Evolutionary conservation across 768 basidiomycete species (phyloP), one percentile per base, ranked within the genome.

Genomic region (Tephrocybe sp.): DNA sequence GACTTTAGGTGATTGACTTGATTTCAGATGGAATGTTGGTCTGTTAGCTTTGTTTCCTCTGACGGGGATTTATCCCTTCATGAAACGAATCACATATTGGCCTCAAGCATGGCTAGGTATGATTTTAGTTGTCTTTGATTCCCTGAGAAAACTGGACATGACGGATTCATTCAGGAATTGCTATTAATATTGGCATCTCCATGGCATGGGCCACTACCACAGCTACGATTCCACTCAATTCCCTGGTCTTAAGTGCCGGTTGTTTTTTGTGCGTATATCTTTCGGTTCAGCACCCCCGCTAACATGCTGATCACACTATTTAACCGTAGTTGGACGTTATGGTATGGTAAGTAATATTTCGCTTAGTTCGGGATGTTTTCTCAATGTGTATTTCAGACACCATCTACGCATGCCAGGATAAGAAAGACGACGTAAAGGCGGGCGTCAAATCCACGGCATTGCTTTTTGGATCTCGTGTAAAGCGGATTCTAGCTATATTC

Each of bases 381-480:
- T 22, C 21, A 6, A 2, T n/a, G 16, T 23, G 37, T 12, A 19
- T 9, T 18, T 13, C 16, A 56, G 67, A 85, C 60, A 80, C 81
- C 1, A 80, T 83, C 52, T 85, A 85, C 57, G 83, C 80, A 4
- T 80, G 80, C 58, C 69, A 67, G 50, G 83, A 84, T 60, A 79
- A 78, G 52, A 61, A 64, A 23, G 83, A 84, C 65, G 83, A 85
- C 56, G 62, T 77, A 19, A 64, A 70, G 37, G 82, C 74, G 13
- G 79, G 79, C 30, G 77, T 85, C 42, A 80, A 82, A 61, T 83
- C 81, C 1, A 84, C 80, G 39, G 82, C 82, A 0, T 64, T 84
- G 12, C 71, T 82, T n/a, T 84, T 84, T 60, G 79, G 75, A 16
- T 57, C 63, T 12, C 59, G 66, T 24, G 69, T 78, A 21, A 66